Percentiles rank a stretch among this genome's conserved stretches.
phyloP scores from a whole-genome alignment of 1,284 basidiomycete genomes.

The Apiotrichum veenhuisii region DNA sequence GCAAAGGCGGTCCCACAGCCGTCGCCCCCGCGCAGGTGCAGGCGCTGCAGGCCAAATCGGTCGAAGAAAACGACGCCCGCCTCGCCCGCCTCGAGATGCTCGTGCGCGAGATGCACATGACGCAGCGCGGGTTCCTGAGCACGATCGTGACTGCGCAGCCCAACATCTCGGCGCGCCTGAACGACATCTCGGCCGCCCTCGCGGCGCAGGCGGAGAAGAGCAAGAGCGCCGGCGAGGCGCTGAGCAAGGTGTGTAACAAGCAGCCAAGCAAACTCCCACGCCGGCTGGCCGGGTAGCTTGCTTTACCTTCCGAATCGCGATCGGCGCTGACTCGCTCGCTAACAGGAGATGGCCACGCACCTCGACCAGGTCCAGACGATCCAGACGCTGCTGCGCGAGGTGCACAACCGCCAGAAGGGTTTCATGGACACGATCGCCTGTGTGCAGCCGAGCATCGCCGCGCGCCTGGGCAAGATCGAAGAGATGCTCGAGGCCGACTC shows the following conservation, averaged over 20 bases:
- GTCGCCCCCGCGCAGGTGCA: too few species aligned
- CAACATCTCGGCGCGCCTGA: neutral
- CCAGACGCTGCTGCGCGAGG: slow-evolving; percentile 4
- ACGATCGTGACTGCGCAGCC: neutral
- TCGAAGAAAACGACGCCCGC: neutral
- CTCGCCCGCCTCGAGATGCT: neutral
- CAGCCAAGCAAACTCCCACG: too few species aligned
- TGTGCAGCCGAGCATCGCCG: neutral
- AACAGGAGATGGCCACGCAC: neutral
- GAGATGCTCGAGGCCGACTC: neutral
- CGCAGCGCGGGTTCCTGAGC: neutral
- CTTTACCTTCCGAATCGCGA: too few species aligned
- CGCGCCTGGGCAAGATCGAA: neutral
- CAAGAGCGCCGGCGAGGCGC: neutral
- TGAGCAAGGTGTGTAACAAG: neutral
- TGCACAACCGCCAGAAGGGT: neutral
- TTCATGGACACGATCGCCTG: neutral
- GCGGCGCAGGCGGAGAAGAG: neutral
- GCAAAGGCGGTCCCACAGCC: neutral
- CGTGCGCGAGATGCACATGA: neutral
- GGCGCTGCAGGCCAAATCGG: too few species aligned
- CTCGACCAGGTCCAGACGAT: neutral
- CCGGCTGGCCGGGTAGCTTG: too few species aligned
- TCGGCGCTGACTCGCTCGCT: too few species aligned
- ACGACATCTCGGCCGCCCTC: neutral